A percentile compares a stretch with the other conserved stretches of the same genome.
Evolutionary conservation across 2,329 filamentous ascomycete species (phyloP).

Genomic region (Furcasterigmium sp.): DNA sequence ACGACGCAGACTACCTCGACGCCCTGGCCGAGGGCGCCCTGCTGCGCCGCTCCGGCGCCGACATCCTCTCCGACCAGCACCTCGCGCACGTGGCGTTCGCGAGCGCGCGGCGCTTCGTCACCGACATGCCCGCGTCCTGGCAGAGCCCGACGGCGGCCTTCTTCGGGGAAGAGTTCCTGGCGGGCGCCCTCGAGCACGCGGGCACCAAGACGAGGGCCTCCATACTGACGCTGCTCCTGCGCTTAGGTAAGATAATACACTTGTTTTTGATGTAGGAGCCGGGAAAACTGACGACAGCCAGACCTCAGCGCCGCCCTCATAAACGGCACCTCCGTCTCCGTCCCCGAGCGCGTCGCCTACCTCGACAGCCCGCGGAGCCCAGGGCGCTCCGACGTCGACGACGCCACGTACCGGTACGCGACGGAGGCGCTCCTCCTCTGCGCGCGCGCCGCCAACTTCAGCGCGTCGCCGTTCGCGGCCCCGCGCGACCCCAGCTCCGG

Average conservation of each 20-base stretch:
- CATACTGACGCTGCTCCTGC: conserved; percentile 14
- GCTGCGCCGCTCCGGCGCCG: neutral
- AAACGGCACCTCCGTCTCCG: conserved; percentile 16
- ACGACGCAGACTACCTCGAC: conserved; percentile 4
- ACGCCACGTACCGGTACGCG: conserved; percentile 12
- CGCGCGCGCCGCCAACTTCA: conserved; percentile 26
- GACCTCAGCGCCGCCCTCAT: conserved; percentile 22
- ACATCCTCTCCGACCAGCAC: conserved; percentile 3
- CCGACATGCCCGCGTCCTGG: conserved; percentile 4
- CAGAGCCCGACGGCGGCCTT: neutral
- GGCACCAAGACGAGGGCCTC: conserved; percentile 5
- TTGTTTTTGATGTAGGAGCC: neutral
- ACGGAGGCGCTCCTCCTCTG: conserved; percentile 24
- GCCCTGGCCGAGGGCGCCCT: conserved; percentile 2
- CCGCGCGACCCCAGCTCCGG: conserved; percentile 10
- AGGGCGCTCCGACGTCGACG: conserved; percentile 9
- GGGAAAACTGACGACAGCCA: conserved; percentile 2
- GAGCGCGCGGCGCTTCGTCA: conserved; percentile 5
- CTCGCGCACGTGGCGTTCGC: conserved; percentile 4
- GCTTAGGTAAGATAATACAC: conserved; percentile 17
- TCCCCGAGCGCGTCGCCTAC: conserved; percentile 16
- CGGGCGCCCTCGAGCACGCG: conserved; percentile 1
- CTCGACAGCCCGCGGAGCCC: conserved; percentile 2
- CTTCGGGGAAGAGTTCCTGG: conserved; percentile 5
- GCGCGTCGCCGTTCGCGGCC: conserved; percentile 19